phyloP scores from a whole-genome alignment of 2,329 filamentous ascomycete genomes.

The Fusarium lyarnte region DNA sequence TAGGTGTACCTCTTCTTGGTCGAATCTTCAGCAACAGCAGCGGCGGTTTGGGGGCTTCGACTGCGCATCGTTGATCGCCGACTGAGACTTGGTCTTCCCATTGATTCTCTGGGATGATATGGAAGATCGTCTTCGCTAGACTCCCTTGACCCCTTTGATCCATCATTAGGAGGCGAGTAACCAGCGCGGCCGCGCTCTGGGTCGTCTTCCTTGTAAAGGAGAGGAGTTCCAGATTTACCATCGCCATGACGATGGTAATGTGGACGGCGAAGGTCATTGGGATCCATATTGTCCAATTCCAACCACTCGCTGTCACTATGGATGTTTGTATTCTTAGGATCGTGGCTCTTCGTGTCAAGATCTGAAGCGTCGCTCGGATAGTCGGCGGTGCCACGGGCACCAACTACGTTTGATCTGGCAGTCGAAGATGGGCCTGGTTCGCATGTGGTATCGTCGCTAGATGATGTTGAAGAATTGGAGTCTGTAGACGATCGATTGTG shows the following conservation, averaged over 20 bases:
- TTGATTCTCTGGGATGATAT: slow-evolving; percentile 41
- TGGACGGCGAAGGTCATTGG: slow-evolving; percentile 54
- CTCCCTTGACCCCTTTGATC: slow-evolving; percentile 22
- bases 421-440: slow-evolving; percentile 25
- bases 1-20: slow-evolving; percentile 87
- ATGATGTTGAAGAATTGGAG: slow-evolving; percentile 26
- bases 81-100: slow-evolving; percentile 43
- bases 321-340: slow-evolving; percentile 48
- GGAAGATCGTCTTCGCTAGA: slow-evolving; percentile 41
- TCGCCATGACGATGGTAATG: slow-evolving; percentile 58
- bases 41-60: slow-evolving; percentile 70
- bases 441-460: slow-evolving; percentile 45
- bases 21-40: slow-evolving; percentile 48
- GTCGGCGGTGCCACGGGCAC: slow-evolving; percentile 37
- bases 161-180: slow-evolving; percentile 20
- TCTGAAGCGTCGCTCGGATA: slow-evolving; percentile 42
- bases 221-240: slow-evolving; percentile 55
- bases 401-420: slow-evolving; percentile 42
- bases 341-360: slow-evolving; percentile 44
- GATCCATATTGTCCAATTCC: slow-evolving; percentile 52
- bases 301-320: slow-evolving; percentile 43
- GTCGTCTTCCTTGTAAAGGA: slow-evolving; percentile 51
- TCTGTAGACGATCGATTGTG: slow-evolving; percentile 28
- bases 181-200: slow-evolving; percentile 42
- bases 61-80: slow-evolving; percentile 77